Base-by-base conservation (phyloP, 495 filamentous ascomycete species). In the Hypoxylon subgilvum region DNA sequence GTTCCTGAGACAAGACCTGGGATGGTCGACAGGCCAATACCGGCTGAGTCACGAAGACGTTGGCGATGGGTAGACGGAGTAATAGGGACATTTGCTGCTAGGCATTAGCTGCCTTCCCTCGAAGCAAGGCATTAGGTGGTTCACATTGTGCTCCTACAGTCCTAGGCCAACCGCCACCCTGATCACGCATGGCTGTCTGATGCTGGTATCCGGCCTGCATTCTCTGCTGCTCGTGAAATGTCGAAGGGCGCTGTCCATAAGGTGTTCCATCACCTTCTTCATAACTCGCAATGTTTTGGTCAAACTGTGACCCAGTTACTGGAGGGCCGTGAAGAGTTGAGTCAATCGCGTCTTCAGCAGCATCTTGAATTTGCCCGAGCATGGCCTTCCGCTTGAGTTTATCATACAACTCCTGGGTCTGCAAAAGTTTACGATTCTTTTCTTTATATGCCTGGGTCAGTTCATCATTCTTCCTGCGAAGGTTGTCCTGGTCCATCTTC, bases 321-420 rank as follows among this genome's bases (percentile, higher is more conserved):
- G 53, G 31, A 31, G 41, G 19, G 1, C 46, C 47, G 61, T 80
- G 79, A 22, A 87, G 67, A 16, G 80, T 78, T 16, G 84, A 75
- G 17, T 85, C 82, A 0, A 86, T 86, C 4, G 86, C 82, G 49
- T 90, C 84, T 25, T 81, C 84, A 3, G 88, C 89, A 13, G 88
- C 88, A 36, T 79, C 80, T 50, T 88, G 84, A 41, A 90, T 85
- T 22, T 88, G 85, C 6, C 83, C 81, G 19, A 81, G 73, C 78
- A 91, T 84, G 3, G 86, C 82, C 45, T 86, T 84, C 18, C 85
- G 81, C 71, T 96, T 96, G 36, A 96, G 76, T 25, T 87, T 82
- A 58, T 91, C 87, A 57, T 96, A 97, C 4, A 96, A 81, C 58
- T 92, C 89, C 59, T 91, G 90, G 14, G 86, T 86, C 50, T 92